Conservation (phyloP, 352 stramenopile genomes). For the Globisporangium nunn region DNA sequence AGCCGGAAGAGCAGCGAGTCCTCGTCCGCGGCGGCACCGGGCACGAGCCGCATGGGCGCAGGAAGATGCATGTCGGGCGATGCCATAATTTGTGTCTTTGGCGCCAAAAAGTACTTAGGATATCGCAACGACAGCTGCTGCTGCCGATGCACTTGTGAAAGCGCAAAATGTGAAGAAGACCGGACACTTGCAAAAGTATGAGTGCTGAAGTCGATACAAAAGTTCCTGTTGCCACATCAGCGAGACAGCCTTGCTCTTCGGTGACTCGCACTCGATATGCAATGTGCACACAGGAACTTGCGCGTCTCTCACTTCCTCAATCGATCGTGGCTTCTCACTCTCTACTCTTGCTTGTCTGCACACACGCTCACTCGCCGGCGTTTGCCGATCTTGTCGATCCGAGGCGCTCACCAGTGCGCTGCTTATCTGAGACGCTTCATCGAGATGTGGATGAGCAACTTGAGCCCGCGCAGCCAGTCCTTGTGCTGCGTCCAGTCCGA, state of each 20-base stretch:
- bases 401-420: background rate
- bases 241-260: background rate
- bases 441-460: constrained; percentile 94
- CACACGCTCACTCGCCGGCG: background rate
- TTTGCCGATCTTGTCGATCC: background rate
- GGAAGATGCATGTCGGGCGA: background rate
- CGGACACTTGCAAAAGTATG: too few species aligned
- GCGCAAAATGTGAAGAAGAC: too few species aligned
- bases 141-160: too few species aligned
- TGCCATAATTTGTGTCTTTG: too few species aligned
- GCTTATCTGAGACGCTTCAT: constrained; percentile 88
- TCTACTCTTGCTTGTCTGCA: background rate
- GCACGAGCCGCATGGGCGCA: constrained; percentile 29
- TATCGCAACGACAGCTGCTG: too few species aligned
- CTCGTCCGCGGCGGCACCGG: constrained; percentile 23
- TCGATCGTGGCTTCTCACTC: background rate
- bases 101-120: too few species aligned
- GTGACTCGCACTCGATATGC: background rate
- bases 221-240: too few species aligned
- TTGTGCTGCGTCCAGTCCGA: constrained; percentile 96
- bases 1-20: constrained; percentile 40
- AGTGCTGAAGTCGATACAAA: too few species aligned
- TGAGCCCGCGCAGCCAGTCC: constrained; percentile 97
- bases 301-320: background rate
- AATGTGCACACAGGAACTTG: background rate